Evolutionary conservation across 768 basidiomycete genomes (phyloP).

Genomic region (Naganishia antarctica): DNA sequence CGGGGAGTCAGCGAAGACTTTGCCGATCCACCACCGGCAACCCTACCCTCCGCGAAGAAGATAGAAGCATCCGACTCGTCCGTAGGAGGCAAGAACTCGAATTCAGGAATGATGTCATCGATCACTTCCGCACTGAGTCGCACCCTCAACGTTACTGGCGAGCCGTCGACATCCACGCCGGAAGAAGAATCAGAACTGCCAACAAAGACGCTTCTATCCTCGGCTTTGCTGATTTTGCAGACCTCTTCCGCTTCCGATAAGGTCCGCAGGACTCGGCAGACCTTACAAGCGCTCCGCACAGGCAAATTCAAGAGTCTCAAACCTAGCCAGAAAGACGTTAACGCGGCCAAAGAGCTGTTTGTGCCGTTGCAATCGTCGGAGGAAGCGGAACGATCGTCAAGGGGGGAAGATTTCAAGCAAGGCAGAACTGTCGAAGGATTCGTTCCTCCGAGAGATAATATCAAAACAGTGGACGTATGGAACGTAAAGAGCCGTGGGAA

Average conservation of each 20-base stretch:
- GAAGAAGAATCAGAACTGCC: slow-evolving; percentile 52
- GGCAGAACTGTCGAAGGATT: slow-evolving; percentile 15
- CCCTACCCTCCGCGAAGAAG: background rate
- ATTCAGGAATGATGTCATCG: slow-evolving; percentile 37
- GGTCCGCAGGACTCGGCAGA: slow-evolving; percentile 59
- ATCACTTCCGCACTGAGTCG: slow-evolving; percentile 23
- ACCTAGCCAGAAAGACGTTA: slow-evolving; percentile 45
- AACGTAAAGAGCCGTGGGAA: slow-evolving; percentile 58
- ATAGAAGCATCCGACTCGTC: background rate
- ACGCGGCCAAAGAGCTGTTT: slow-evolving; percentile 52
- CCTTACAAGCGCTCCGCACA: slow-evolving; percentile 64
- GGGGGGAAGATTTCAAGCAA: slow-evolving; percentile 9
- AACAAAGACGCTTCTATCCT: slow-evolving; percentile 59
- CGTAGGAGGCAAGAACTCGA: background rate
- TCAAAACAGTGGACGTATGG: slow-evolving; percentile 49
- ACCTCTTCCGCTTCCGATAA: slow-evolving; percentile 67
- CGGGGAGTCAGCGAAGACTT: slow-evolving; percentile 39
- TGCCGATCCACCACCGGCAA: slow-evolving; percentile 19
- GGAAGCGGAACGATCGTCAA: background rate
- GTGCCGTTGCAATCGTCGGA: slow-evolving; percentile 49
- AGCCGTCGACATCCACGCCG: background rate
- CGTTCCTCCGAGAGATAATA: slow-evolving; percentile 40
- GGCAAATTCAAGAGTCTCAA: slow-evolving; percentile 66
- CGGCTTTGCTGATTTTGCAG: slow-evolving; percentile 72
- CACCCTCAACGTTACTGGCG: background rate